phyloP scores from a whole-genome alignment of 2,329 filamentous ascomycete species.

The Tolypocladium nubicola region DNA sequence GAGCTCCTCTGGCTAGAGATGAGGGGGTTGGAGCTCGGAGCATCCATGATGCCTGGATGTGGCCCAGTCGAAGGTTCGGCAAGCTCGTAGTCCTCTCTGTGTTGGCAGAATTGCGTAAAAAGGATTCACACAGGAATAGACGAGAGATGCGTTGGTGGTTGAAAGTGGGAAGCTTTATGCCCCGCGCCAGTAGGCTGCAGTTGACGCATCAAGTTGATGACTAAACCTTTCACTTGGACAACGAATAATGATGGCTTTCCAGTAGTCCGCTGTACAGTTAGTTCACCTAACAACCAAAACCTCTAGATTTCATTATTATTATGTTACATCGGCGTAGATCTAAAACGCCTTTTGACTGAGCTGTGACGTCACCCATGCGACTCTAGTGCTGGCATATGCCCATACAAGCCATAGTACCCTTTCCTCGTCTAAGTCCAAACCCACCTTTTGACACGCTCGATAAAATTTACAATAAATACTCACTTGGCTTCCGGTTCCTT shows the following conservation, averaged over 20 bases:
- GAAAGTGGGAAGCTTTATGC: not conserved
- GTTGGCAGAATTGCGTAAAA: not conserved
- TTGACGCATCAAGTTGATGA: not conserved
- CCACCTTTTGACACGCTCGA: not conserved
- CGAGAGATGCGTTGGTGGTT: not conserved
- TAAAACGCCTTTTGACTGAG: not conserved
- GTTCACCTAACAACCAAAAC: not conserved
- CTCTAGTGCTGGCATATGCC: not conserved
- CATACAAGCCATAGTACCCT: not conserved
- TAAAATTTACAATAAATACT: not conserved
- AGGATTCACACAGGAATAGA: not conserved
- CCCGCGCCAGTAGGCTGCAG: not conserved
- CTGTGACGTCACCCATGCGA: not conserved
- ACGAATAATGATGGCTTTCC: not conserved
- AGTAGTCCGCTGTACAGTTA: not conserved
- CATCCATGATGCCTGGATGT: conserved; percentile 32
- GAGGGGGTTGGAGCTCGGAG: conserved; percentile 39
- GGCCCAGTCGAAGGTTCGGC: not conserved
- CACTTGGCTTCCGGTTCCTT: not conserved
- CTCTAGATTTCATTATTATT: not conserved
- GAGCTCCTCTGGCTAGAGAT: conserved; percentile 56
- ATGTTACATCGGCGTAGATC: not conserved
- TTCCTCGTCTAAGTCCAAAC: not conserved
- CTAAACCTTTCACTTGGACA: not conserved
- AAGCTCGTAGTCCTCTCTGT: not conserved